Conservation (phyloP, 371 early-diverging fungal genomes). For the Mortierella sp. region DNA sequence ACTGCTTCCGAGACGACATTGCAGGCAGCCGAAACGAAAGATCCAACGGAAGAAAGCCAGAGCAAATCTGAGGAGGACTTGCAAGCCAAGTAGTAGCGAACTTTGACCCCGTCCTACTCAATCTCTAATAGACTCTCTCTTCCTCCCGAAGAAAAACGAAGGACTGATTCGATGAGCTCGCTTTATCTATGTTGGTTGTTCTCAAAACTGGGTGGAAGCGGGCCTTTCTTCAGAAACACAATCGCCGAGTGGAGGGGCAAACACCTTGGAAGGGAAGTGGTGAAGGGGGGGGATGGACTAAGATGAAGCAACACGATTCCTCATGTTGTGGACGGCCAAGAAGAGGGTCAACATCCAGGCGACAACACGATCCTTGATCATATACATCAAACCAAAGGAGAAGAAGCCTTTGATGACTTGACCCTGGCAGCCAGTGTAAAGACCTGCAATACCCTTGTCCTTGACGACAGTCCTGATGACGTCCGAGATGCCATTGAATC, state of each 20-base stretch:
- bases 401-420: constrained; percentile 74
- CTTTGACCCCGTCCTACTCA: no score
- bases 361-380: constrained; percentile 73
- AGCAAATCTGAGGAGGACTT: background rate
- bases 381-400: constrained; percentile 71
- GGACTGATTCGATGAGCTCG: no score
- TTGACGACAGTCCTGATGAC: constrained; percentile 57
- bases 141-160: no score
- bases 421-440: constrained; percentile 64
- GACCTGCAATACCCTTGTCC: constrained; percentile 59
- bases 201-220: no score
- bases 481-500: constrained; percentile 55
- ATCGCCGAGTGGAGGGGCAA: no score
- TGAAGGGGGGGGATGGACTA: background rate
- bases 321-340: constrained; percentile 51
- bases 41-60: background rate
- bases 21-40: background rate
- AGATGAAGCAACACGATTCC: constrained; percentile 37
- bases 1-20: no score
- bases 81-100: background rate
- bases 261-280: background rate
- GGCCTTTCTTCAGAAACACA: no score
- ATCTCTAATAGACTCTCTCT: no score
- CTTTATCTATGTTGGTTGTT: no score
- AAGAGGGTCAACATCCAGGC: constrained; percentile 63